Conservation (phyloP, 306 rosid genomes). For the Lagenaria siceraria region DNA sequence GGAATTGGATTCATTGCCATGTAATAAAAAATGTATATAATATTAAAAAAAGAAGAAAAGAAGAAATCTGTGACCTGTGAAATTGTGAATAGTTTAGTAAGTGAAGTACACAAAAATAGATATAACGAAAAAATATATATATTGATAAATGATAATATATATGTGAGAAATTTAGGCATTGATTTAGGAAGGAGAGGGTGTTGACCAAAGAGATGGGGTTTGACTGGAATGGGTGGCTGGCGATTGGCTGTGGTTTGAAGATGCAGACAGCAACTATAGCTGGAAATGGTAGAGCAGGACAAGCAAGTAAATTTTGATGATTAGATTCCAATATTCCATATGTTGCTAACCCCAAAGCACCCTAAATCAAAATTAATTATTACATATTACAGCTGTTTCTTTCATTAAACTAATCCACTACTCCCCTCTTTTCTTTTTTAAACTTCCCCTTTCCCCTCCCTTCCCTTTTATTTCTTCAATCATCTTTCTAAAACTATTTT, state of each 20-base stretch:
- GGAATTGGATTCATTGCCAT: too few relatives aligned
- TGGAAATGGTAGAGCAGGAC: slow-evolving; percentile 77
- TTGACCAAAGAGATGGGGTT: slow-evolving; percentile 17
- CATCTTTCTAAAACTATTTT: too few relatives aligned
- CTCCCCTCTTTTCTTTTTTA: background rate
- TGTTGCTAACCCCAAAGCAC: slow-evolving; percentile 17
- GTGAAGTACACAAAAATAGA: too few relatives aligned
- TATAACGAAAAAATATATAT: too few relatives aligned
- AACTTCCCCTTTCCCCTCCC: background rate
- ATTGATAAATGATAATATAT: too few relatives aligned
- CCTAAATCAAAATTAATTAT: background rate
- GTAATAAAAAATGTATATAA: too few relatives aligned
- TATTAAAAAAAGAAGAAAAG: too few relatives aligned
- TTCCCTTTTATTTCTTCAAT: too few relatives aligned
- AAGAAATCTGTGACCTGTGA: too few relatives aligned
- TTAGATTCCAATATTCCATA: slow-evolving; percentile 98
- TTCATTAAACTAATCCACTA: background rate
- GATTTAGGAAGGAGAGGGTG: background rate
- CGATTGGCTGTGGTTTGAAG: slow-evolving; percentile 12
- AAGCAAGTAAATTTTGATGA: slow-evolving; percentile 70
- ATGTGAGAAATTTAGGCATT: background rate
- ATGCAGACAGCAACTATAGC: slow-evolving; percentile 37
- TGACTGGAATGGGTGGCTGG: slow-evolving; percentile 33
- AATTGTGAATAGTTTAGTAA: too few relatives aligned
- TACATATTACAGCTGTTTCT: background rate